Base-by-base conservation (phyloP, 2,329 filamentous ascomycete species). In the Didymella pinodella region DNA sequence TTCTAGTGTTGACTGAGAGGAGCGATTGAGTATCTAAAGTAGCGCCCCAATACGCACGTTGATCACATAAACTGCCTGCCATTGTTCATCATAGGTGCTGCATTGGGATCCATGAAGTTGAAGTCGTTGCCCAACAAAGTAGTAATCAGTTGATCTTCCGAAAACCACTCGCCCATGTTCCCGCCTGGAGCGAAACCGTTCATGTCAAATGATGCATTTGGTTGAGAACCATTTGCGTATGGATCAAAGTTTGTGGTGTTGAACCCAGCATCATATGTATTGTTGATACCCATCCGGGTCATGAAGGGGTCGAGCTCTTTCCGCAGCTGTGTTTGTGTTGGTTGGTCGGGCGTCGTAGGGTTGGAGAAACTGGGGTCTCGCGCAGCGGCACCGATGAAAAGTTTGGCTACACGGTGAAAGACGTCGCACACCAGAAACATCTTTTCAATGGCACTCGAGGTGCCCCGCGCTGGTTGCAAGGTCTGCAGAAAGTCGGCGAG, bases 1-100 rank as follows among this genome's bases (percentile, higher is more conserved):
- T 73, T 75, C 54, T 74, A 57, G 66, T 22, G 16, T 18, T 2
- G 45, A 20, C 11, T 38, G 31, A 53, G 36, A n/a, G 28, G 43
- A 43, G 48, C 18, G n/a, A 29, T 5, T 12, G 18, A 7, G 6
- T 22, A 11, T 40, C 6, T 20, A 4, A 46, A 2, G 16, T 31
- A 7, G 43, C 20, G 40, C 22, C 32, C 22, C 32, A 14, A 36
- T 46, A 14, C 5, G n/a, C 32, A 14, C 14, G 18, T 7, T 29
- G 7, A 1, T 51, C 28, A 59, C 38, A 59, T 59, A 45, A 50
- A 54, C 11, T 59, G 56, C 11, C 46, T 46, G 26, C 45, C 46
- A 16, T 45, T 59, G 32, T 49, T 59, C 40, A 49, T 49, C 49
- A 55, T 55, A 12, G 48, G 29, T 4, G 51, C 52, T 34, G 36